Base-by-base conservation (phyloP, 2,329 filamentous ascomycete genomes). In the Huntiella abstrusa region DNA sequence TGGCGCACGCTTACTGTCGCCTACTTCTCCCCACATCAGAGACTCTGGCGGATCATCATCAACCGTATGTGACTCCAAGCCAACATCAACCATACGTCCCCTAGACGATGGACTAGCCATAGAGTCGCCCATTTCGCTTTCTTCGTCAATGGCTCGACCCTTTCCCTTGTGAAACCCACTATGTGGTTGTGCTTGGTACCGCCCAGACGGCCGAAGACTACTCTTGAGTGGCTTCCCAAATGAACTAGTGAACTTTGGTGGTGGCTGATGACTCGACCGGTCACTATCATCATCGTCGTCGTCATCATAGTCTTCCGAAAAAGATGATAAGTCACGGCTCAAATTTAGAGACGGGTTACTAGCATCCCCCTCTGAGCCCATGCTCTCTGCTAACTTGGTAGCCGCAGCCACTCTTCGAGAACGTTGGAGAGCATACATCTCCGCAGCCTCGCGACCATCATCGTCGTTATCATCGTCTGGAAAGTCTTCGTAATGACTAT, bases 401-500 rank as follows among this genome's bases (percentile, higher is more conserved):
- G 80, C 78, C 11, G 85, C 84, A 57, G 95, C 88, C 49, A 94
- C 83, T 41, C 87, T 75, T 54, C 91, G 75, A 53, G 88, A 96
- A 54, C 81, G 74, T 61, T 96, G 87, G 48, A 98, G 67, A 4
- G 88, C 88, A 62, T 87, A 92, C 53, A 91, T 78, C 62, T 96
- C 91, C n/a, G 86, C 86, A 33, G 88, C 83, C 58, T 96, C 88
- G 46, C 86, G 70, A 55, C 92, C 83, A 61, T 95, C 86, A 55
- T 83, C 80, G 58, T 91, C 87, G 51, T 96, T 88, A 52, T 95
- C 87, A 57, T 92, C 84, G 61, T 95, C 87, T 51, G 82, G 77
- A 53, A 92, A 91, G 57, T 92, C 85, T 59, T 94, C 86, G 12
- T 86, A 75, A 4, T 83, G 79, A 57, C 85, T 93, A 62, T 91